Evolutionary conservation across 148 eudicot genomes (phyloP).

Genomic region (Rhododendron simsii): DNA sequence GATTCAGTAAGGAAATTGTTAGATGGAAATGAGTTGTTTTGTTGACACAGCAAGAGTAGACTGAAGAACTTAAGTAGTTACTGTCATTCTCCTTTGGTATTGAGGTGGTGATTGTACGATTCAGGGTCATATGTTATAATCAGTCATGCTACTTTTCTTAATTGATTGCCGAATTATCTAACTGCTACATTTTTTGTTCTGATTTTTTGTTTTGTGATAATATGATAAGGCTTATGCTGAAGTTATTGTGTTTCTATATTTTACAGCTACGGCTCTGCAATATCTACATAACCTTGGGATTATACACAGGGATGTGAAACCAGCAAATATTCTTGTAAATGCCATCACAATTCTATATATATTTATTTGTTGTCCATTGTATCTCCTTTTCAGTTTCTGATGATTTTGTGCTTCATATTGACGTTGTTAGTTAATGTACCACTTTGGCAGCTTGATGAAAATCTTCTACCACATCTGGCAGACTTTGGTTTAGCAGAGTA

Average conservation of each 20-base stretch:
- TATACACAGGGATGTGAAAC: constrained; percentile 95
- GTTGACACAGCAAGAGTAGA: neutral
- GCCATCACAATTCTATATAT: constrained; percentile 5
- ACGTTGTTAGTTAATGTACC: neutral
- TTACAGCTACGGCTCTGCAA: constrained; percentile 80
- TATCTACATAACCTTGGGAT: constrained; percentile 83
- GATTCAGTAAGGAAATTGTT: neutral
- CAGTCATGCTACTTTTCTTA: neutral
- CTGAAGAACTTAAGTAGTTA: neutral
- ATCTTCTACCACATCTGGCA: constrained; percentile 59
- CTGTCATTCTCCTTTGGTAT: neutral
- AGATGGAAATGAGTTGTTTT: neutral
- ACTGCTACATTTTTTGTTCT: neutral
- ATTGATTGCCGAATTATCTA: neutral
- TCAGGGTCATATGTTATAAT: neutral
- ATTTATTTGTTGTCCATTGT: neutral
- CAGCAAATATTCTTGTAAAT: constrained; percentile 94
- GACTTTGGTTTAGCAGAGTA: constrained; percentile 98
- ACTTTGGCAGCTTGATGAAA: constrained; percentile 59
- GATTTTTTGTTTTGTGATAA: neutral
- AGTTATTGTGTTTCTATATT: constrained; percentile 19
- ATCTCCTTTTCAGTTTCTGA: neutral
- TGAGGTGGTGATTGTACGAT: neutral
- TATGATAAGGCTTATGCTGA: neutral
- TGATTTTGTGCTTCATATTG: neutral